Evolutionary conservation across 2,329 filamentous ascomycete genomes (phyloP).

Genomic region (Trichoderma atrobrunneum): DNA sequence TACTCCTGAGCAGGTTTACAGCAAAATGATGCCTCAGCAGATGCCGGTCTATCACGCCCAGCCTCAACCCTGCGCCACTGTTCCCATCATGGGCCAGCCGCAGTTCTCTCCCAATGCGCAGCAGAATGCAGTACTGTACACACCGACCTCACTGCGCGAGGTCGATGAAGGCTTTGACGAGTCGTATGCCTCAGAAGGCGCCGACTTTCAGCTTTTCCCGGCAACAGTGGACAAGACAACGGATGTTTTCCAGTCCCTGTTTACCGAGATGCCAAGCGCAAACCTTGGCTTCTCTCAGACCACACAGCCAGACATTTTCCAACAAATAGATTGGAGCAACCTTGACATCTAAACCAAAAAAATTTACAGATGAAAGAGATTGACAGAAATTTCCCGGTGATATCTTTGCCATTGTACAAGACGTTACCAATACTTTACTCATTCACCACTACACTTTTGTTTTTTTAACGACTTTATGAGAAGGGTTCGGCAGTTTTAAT

Average conservation of each 20-base stretch:
- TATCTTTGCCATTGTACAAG: neutral
- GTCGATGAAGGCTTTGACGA: constrained; percentile 67
- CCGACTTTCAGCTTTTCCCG: constrained; percentile 65
- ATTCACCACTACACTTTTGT: constrained; percentile 4
- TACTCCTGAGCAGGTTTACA: constrained; percentile 39
- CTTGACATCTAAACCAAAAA: constrained; percentile 30
- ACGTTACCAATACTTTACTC: neutral
- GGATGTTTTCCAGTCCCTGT: constrained; percentile 45
- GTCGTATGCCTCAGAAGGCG: constrained; percentile 42
- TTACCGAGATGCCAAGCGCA: constrained; percentile 50
- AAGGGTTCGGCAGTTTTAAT: constrained; percentile 10
- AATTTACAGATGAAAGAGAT: constrained; percentile 24
- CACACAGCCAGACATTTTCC: constrained; percentile 51
- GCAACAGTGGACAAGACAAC: constrained; percentile 38
- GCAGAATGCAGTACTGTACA: constrained; percentile 65
- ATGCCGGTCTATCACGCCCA: constrained; percentile 35
- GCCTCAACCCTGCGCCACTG: constrained; percentile 27
- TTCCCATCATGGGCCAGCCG: constrained; percentile 25
- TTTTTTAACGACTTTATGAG: constrained; percentile 19
- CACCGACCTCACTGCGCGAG: constrained; percentile 59
- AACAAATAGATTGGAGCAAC: constrained; percentile 42
- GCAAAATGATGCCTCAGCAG: constrained; percentile 44
- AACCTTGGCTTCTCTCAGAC: constrained; percentile 52
- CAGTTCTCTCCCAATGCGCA: constrained; percentile 70
- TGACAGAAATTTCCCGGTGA: neutral